Percentiles rank a stretch among this genome's conserved stretches.
phyloP scores from a whole-genome alignment of 2,329 filamentous ascomycete species.

The Aureobasidium vineae region DNA sequence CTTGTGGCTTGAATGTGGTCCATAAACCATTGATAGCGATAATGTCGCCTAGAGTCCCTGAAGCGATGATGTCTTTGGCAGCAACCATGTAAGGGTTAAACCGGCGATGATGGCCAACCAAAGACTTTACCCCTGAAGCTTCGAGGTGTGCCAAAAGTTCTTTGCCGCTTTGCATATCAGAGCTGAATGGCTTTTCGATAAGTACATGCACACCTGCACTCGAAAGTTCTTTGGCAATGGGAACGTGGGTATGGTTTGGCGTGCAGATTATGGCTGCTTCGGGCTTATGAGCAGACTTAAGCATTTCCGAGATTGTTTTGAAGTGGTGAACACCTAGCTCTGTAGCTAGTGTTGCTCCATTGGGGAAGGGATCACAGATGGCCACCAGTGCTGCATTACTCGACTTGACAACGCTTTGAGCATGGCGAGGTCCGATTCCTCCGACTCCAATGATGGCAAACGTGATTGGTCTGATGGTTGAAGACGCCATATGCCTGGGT shows the following conservation, averaged over 20 bases:
- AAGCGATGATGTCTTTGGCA: conserved; percentile 48
- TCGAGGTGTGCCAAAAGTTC: conserved; percentile 38
- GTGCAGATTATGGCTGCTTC: conserved; percentile 60
- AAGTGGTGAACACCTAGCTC: conserved; percentile 31
- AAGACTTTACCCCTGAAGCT: conserved; percentile 41
- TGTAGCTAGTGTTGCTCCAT: not conserved
- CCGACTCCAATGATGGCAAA: conserved; percentile 52
- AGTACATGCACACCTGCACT: conserved; percentile 37
- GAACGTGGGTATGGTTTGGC: conserved; percentile 58
- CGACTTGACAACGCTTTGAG: conserved; percentile 45
- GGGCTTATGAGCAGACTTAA: conserved; percentile 45
- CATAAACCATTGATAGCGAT: conserved; percentile 58
- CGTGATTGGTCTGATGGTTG: too few species aligned
- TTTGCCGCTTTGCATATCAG: not conserved
- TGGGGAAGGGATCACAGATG: not conserved
- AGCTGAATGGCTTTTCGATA: not conserved
- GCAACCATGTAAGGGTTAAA: conserved; percentile 58
- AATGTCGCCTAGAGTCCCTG: conserved; percentile 44
- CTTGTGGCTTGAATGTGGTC: conserved; percentile 52
- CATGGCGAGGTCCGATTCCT: conserved; percentile 53
- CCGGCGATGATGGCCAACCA: conserved; percentile 59
- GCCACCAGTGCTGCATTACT: conserved; percentile 34
- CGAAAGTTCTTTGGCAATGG: conserved; percentile 51
- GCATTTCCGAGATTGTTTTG: conserved; percentile 45
- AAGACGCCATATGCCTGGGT: too few species aligned